A percentile compares a stretch with the other conserved stretches of the same genome.
These are phyloP conservation scores for Heliocybe sulcata DNA, from an alignment of 1,284 basidiomycete genomes.

Conservation along the genomic window DNA sequence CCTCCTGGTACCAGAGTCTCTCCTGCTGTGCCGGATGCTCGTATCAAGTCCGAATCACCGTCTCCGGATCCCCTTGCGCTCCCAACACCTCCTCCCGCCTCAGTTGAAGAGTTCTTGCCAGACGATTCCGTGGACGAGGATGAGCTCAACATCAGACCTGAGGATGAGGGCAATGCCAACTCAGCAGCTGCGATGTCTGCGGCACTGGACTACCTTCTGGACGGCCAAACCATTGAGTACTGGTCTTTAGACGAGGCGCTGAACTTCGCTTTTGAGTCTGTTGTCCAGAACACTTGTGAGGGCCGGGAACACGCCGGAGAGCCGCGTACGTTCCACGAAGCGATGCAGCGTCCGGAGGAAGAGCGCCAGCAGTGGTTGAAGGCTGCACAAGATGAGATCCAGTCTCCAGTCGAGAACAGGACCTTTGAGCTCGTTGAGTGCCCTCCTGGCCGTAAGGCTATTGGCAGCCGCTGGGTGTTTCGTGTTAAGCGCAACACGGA, in stretches of 20 bases:
- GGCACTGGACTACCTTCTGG: too few relatives aligned
- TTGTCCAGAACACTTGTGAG: not conserved
- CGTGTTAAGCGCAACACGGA: conserved; percentile 12
- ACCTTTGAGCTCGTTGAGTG: conserved; percentile 10
- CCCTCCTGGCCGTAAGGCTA: conserved; percentile 6
- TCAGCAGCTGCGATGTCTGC: not conserved
- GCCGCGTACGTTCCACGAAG: not conserved
- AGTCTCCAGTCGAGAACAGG: not conserved
- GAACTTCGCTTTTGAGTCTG: not conserved
- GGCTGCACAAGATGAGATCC: conserved; percentile 3
- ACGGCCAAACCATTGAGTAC: not conserved
- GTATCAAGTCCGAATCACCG: too few relatives aligned
- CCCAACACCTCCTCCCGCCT: too few relatives aligned
- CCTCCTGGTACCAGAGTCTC: too few relatives aligned
- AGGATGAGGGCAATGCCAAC: too few relatives aligned
- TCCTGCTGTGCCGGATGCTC: too few relatives aligned
- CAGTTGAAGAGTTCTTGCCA: too few relatives aligned
- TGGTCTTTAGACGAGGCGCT: not conserved
- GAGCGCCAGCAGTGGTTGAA: conserved; percentile 1
- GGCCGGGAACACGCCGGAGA: not conserved
- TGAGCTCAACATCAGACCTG: too few relatives aligned
- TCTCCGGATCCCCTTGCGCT: too few relatives aligned
- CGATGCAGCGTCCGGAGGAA: not conserved
- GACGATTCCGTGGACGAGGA: too few relatives aligned
- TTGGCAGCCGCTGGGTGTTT: conserved; percentile 12